Evolutionary conservation across 2,329 filamentous ascomycete species (phyloP).

Genomic region (Tolypocladium inflatum): DNA sequence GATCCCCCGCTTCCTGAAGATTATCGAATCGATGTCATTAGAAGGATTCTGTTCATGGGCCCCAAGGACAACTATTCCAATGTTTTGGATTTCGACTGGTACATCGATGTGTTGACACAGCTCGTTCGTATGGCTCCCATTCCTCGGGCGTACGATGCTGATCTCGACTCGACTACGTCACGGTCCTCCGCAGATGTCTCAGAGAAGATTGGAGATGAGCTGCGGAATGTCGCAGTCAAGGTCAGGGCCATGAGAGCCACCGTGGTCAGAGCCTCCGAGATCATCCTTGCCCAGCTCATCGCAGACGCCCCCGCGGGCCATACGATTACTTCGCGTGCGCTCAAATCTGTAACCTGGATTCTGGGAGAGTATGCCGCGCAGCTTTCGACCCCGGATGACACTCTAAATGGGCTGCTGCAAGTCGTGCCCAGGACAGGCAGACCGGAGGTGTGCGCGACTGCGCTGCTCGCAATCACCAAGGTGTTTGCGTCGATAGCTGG

Average conservation of each 20-base stretch:
- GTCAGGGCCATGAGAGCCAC: slow-evolving; percentile 74
- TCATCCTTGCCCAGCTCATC: slow-evolving; percentile 54
- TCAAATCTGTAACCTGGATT: slow-evolving; percentile 75
- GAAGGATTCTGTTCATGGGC: slow-evolving; percentile 79
- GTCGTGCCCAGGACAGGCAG: slow-evolving; percentile 45
- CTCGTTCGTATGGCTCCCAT: slow-evolving; percentile 62
- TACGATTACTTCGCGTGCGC: slow-evolving; percentile 50
- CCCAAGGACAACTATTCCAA: slow-evolving; percentile 80
- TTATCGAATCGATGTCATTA: slow-evolving; percentile 76
- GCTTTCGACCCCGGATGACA: slow-evolving; percentile 59
- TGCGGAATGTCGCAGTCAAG: slow-evolving; percentile 85
- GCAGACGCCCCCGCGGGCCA: slow-evolving; percentile 44
- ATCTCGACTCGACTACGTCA: slow-evolving; percentile 19
- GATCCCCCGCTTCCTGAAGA: slow-evolving; percentile 67
- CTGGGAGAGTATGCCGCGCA: slow-evolving; percentile 79
- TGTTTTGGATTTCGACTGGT: slow-evolving; percentile 92
- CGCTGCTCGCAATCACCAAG: slow-evolving; percentile 78
- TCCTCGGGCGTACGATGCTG: slow-evolving; percentile 30
- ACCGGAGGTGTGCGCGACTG: slow-evolving; percentile 63
- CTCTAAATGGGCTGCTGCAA: slow-evolving; percentile 66
- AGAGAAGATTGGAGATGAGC: slow-evolving; percentile 68
- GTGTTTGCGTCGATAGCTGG: slow-evolving; percentile 67
- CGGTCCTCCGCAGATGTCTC: slow-evolving; percentile 39
- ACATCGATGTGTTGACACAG: slow-evolving; percentile 81
- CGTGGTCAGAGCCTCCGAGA: slow-evolving; percentile 74